These are phyloP conservation scores for Myrica gale DNA, from an alignment of 306 rosid species.

Conservation along the genomic window DNA sequence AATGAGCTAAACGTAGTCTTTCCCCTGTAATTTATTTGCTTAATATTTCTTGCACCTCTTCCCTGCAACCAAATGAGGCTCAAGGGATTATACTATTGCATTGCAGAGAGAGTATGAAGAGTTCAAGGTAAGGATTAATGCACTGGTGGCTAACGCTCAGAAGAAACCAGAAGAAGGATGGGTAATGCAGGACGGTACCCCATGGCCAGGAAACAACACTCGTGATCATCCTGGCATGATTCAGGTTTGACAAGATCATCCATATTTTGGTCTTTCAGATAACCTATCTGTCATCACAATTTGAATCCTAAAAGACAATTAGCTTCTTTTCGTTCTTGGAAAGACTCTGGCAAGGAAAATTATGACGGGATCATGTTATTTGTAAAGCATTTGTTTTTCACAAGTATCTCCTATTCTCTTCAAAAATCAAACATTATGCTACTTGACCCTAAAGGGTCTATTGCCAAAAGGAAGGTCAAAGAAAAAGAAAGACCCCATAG, in stretches of 20 bases:
- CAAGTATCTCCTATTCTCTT: neutral
- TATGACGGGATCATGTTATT: neutral
- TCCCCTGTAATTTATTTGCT: no score
- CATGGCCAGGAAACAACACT: conserved; percentile 91
- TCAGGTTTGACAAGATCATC: conserved; percentile 54
- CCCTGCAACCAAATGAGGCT: neutral
- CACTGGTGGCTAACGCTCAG: conserved; percentile 75
- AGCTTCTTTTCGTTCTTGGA: neutral
- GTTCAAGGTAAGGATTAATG: conserved; percentile 82
- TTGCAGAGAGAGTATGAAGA: conserved; percentile 96
- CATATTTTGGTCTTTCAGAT: neutral
- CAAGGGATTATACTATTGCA: neutral
- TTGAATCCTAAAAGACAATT: neutral
- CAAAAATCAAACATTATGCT: neutral
- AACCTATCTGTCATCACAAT: neutral
- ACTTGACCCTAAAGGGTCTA: neutral
- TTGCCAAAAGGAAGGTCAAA: neutral
- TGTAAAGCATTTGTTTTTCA: neutral
- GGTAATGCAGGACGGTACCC: conserved; percentile 95
- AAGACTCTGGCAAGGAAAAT: neutral
- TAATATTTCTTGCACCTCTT: neutral
- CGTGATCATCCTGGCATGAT: conserved; percentile 98
- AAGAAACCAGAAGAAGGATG: conserved; percentile 97
- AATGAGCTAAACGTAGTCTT: no score
- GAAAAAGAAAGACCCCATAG: no score